A percentile compares a stretch with the other conserved stretches of the same genome.
Evolutionary conservation across 108 stramenopile species (phyloP).

Genomic region (Stephanodiscus minutulus): DNA sequence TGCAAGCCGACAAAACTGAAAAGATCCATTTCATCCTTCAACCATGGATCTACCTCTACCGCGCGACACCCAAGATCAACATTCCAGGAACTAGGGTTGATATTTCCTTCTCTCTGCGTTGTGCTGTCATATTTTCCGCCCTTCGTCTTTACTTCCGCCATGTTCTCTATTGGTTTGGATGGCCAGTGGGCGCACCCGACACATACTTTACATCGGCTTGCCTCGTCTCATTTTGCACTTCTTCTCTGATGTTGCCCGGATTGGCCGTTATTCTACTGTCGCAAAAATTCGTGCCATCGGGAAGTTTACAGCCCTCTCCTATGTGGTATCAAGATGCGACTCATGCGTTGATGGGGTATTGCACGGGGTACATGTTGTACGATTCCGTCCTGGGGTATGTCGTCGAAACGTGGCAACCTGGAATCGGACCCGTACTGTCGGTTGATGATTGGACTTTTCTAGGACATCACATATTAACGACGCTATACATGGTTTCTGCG

Average conservation of each 20-base stretch:
- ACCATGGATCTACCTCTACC: slow-evolving; percentile 40
- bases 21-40: slow-evolving; percentile 13
- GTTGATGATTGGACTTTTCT: slow-evolving; percentile 38
- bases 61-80: slow-evolving; percentile 31
- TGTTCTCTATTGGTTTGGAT: slow-evolving; percentile 18
- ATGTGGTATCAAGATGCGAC: slow-evolving; percentile 43
- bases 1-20: slow-evolving; percentile 1
- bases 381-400: slow-evolving; percentile 42
- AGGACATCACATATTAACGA: slow-evolving; percentile 36
- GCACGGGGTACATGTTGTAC: slow-evolving; percentile 54
- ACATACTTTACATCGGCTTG: slow-evolving; percentile 26
- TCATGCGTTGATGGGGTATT: slow-evolving; percentile 34
- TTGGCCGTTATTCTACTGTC: slow-evolving; percentile 22
- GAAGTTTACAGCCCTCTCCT: slow-evolving; percentile 22
- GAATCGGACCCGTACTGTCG: slow-evolving; percentile 37
- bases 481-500: slow-evolving; percentile 41
- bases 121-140: slow-evolving; percentile 29
- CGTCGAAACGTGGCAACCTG: slow-evolving; percentile 35
- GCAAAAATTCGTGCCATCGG: slow-evolving; percentile 33
- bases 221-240: slow-evolving; percentile 26
- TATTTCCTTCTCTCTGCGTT: slow-evolving; percentile 29
- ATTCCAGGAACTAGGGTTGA: slow-evolving; percentile 33
- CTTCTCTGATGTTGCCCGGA: slow-evolving; percentile 31
- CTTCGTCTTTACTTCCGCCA: slow-evolving; percentile 18
- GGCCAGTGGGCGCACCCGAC: slow-evolving; percentile 17